These are phyloP conservation scores for Tolypocladium ovalisporum DNA, from an alignment of 2,329 filamentous ascomycete genomes.

Conservation along the genomic window DNA sequence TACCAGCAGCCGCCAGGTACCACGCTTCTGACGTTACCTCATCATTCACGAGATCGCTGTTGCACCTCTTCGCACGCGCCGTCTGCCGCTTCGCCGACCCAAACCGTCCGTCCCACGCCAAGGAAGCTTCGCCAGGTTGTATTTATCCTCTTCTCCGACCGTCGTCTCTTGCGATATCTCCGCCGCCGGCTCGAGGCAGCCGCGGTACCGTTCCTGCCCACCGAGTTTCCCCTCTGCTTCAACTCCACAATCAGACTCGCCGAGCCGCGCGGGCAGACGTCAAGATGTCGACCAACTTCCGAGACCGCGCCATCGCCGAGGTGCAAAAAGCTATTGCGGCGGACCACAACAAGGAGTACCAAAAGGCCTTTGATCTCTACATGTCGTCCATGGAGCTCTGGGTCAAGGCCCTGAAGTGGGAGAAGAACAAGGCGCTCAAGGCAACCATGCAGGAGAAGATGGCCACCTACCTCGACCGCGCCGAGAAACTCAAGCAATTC, in stretches of 20 bases:
- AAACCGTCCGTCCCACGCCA: neutral
- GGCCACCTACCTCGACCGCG: slow-evolving; percentile 94
- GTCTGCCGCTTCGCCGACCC: neutral
- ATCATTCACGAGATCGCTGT: neutral
- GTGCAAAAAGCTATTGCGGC: slow-evolving; percentile 97
- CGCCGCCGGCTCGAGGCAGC: neutral
- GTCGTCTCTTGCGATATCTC: neutral
- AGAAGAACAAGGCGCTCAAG: slow-evolving; percentile 96
- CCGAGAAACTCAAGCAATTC: slow-evolving; percentile 94
- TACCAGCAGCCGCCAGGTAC: slow-evolving; percentile 7
- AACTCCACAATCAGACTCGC: neutral
- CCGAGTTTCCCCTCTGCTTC: neutral
- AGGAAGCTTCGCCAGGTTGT: neutral
- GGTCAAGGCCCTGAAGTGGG: slow-evolving; percentile 98
- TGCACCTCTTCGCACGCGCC: neutral
- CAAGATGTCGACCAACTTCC: slow-evolving; percentile 88
- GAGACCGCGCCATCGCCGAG: slow-evolving; percentile 89
- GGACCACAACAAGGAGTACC: slow-evolving; percentile 92
- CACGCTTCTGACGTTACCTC: slow-evolving; percentile 2
- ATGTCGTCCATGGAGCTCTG: slow-evolving; percentile 94
- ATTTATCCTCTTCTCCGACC: neutral
- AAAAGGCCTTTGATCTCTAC: slow-evolving; percentile 93
- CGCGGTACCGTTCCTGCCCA: neutral
- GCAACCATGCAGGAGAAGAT: slow-evolving; percentile 95
- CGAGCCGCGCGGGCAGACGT: slow-evolving; percentile 1